Percentiles rank a stretch among this genome's conserved stretches.
phyloP scores from a whole-genome alignment of 148 eudicot species.

The Rheum nobile region DNA sequence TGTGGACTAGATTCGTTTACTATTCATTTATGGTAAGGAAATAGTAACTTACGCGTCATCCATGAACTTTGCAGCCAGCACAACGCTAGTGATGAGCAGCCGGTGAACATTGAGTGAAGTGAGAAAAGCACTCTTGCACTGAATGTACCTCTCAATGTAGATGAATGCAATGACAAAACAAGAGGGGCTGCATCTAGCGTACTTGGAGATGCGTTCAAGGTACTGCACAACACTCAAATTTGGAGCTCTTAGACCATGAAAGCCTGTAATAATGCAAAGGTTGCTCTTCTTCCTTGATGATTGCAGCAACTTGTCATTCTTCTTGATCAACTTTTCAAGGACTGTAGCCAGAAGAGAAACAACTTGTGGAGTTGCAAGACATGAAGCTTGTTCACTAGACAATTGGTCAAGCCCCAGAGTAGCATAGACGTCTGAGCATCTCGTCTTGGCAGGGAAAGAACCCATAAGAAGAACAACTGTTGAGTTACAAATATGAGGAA shows the following conservation, averaged over 20 bases:
- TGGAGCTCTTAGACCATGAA: slow-evolving; percentile 41
- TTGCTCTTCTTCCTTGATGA: slow-evolving; percentile 15
- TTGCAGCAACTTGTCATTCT: slow-evolving; percentile 26
- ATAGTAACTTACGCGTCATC: slow-evolving; percentile 35
- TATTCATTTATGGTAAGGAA: not conserved
- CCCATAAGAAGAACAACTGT: slow-evolving; percentile 15
- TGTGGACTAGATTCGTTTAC: too few species aligned
- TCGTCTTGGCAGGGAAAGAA: not conserved
- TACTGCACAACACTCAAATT: slow-evolving; percentile 28
- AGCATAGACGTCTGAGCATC: slow-evolving; percentile 10
- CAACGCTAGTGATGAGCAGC: slow-evolving; percentile 32
- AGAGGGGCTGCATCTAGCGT: slow-evolving; percentile 39
- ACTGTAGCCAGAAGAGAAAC: slow-evolving; percentile 23
- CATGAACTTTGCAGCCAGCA: slow-evolving; percentile 38
- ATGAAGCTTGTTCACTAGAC: slow-evolving; percentile 8
- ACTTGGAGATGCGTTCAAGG: slow-evolving; percentile 32
- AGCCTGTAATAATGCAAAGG: slow-evolving; percentile 19
- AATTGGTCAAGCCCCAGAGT: slow-evolving; percentile 19
- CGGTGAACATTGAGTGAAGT: slow-evolving; percentile 41
- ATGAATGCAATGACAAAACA: slow-evolving; percentile 40
- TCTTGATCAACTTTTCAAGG: slow-evolving; percentile 26
- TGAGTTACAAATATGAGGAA: not conserved
- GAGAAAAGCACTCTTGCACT: slow-evolving; percentile 10
- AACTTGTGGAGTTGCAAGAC: slow-evolving; percentile 18
- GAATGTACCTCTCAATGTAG: slow-evolving; percentile 26